Base-by-base conservation (phyloP, 257 asterid species). In the Anisodus acutangulus region DNA sequence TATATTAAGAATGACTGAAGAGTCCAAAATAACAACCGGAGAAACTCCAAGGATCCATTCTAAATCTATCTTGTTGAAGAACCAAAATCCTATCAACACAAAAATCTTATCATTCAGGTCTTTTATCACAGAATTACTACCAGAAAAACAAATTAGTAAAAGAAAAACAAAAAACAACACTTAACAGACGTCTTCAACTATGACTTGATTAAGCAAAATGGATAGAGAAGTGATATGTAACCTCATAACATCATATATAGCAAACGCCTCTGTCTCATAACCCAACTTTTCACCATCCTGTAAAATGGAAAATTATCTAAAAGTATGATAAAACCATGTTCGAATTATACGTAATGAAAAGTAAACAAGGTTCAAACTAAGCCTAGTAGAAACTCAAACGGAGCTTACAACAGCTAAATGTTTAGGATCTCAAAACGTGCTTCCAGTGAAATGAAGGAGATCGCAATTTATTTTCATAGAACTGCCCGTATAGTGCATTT, bases 201-300 rank as follows among this genome's bases (percentile, higher is more conserved):
- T 22, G 31, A 68, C 68, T 78, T 41, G 26, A 81, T 5, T 57
- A 79, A 84, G 81, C 68, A 80, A 84, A 31, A 12, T 54, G 83
- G 79, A 22, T 54, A 63, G 85, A 63, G 53, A 17, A 80, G 70
- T 80, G 57, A 80, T 84, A 57, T 64, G 79, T 86, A 84, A 95
- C 99, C 94, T 90, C 98, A 96, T 96, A 82, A 92, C 92, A 88
- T 96, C 98, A 89, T 96, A 94, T 84, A 94, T 84, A 82, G 97
- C 98, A 87, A 96, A 91, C 83, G 99, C 98, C 89, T 94, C 99
- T 0, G 97, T 92, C 89, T 96, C 99, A 84, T 96, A 94, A 81
- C 98, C 98, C 92, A 92, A 86, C 91, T 96, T 93, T 89, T 90
- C 94, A 70, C 93, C 97, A 81, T 89, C 97, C 99, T 96, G 93